phyloP scores from a whole-genome alignment of 345 rosid species.

The Pistacia integerrima region DNA sequence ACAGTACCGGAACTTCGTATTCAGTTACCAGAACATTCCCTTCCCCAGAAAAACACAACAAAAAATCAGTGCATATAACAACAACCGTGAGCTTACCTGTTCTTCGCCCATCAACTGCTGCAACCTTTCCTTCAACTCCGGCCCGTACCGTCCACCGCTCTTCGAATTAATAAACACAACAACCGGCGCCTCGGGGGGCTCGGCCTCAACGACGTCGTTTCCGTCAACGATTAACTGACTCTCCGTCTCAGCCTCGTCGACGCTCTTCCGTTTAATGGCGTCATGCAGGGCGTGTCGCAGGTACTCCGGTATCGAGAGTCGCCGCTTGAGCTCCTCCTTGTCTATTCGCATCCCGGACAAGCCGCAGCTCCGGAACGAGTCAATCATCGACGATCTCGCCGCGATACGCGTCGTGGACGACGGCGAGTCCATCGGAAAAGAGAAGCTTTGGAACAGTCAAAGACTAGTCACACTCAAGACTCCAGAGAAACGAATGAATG shows the following conservation, averaged over 20 bases:
- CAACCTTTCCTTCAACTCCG: slow-evolving; percentile 66
- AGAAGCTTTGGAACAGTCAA: background rate
- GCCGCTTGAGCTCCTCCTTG: slow-evolving; percentile 61
- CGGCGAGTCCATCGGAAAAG: slow-evolving; percentile 50
- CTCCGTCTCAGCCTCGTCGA: slow-evolving; percentile 35
- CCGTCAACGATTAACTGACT: slow-evolving; percentile 4
- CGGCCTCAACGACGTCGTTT: background rate
- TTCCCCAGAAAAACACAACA: background rate
- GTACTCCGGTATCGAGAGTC: slow-evolving; percentile 65
- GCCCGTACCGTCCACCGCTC: slow-evolving; percentile 90
- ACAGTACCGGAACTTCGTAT: background rate
- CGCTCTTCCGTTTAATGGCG: slow-evolving; percentile 54
- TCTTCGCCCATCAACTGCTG: slow-evolving; percentile 74
- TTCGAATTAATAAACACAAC: slow-evolving; percentile 77
- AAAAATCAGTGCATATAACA: background rate
- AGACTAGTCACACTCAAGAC: background rate
- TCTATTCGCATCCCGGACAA: slow-evolving; percentile 67
- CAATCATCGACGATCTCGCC: slow-evolving; percentile 62
- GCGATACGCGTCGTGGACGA: slow-evolving; percentile 52
- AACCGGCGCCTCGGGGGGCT: slow-evolving; percentile 68
- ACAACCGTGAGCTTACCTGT: slow-evolving; percentile 43
- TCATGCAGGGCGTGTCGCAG: slow-evolving; percentile 68
- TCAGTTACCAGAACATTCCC: background rate
- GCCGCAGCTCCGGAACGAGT: slow-evolving; percentile 62
- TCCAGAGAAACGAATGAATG: background rate